Base-by-base conservation (phyloP, 164 flowering plant species). In the Vitis rotundifolia region DNA sequence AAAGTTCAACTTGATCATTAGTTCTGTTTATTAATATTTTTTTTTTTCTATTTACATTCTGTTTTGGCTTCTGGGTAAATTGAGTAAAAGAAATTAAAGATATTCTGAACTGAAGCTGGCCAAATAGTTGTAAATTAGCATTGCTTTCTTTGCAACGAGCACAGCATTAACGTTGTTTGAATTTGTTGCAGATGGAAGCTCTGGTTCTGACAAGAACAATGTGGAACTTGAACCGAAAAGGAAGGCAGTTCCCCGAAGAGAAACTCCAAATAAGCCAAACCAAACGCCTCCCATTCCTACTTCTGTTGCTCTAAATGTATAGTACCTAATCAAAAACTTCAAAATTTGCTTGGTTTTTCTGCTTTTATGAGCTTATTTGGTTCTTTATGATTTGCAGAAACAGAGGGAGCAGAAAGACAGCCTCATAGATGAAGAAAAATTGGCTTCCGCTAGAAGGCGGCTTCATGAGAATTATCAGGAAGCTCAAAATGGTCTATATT, bases 401-500 rank as follows among this genome's bases (percentile, higher is more conserved):
- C 84, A 74, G 62, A 84, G 82, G 78, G 94, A 37, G 0, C 44
- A 37, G 44, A 37, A 37, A 37, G 44, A 85, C 13, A 79, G 49
- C 73, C 53, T 59, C 57, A 53, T 81, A 66, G 97, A 95, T 73
- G 66, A 78, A 13, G 96, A 87, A 22, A 93, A 75, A 82, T 83
- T 95, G 26, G 97, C 92, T 61, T 87, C 97, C 7, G 99, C 98
- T 1, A 84, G 94, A 68, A 92, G 73, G 69, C 78, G 99, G 72
- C 98, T 91, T 73, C 98, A 91, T 13, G 95, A 80, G 59, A 93
- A 89, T 73, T 93, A 93, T 83, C 88, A 87, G 82, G 93, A 91
- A 81, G 94, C 91, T 54, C 86, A 89, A 77, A 96, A 96, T 85
- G 99, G 99, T 13, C 70, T 58, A 31, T 9, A 26, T 49, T n/a